A percentile compares a stretch with the other conserved stretches of the same genome.
Evolutionary conservation across 371 early-diverging fungal genomes (phyloP).

Genomic region (Saksenaea oblongispora): DNA sequence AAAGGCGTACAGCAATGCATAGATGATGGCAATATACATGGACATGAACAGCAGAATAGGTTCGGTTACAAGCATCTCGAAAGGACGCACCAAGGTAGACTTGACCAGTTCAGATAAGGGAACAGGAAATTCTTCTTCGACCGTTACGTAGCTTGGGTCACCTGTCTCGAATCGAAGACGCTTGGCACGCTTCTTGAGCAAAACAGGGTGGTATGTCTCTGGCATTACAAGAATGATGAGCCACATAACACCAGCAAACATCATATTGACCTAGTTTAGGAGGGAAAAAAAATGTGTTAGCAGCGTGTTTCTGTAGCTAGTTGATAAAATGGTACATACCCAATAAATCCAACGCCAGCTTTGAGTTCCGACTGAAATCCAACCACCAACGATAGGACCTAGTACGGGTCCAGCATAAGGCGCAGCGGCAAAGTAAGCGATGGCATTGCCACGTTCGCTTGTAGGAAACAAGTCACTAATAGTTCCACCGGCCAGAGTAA

Average conservation of each 20-base stretch:
- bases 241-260: constrained; percentile 44
- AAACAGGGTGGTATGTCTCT: constrained; percentile 44
- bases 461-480: constrained; percentile 42
- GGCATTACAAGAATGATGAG: constrained; percentile 35
- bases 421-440: constrained; percentile 52
- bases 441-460: constrained; percentile 41
- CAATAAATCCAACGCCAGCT: constrained; percentile 52
- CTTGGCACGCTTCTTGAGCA: constrained; percentile 33
- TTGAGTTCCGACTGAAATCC: constrained; percentile 40
- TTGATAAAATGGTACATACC: constrained; percentile 20
- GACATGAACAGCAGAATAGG: constrained; percentile 44
- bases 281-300: background rate
- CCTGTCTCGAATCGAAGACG: constrained; percentile 28
- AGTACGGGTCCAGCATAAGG: constrained; percentile 49
- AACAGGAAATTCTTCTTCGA: constrained; percentile 37
- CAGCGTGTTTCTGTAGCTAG: no score
- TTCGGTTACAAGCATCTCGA: constrained; percentile 40
- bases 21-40: constrained; percentile 43
- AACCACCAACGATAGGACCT: constrained; percentile 50
- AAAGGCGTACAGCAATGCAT: constrained; percentile 45
- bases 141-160: constrained; percentile 34
- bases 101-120: constrained; percentile 32
- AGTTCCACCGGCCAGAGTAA: constrained; percentile 45
- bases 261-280: constrained; percentile 37
- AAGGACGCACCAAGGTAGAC: constrained; percentile 38